Evolutionary conservation across 2,329 filamentous ascomycete genomes (phyloP).

Genomic region (Apiospora marii): DNA sequence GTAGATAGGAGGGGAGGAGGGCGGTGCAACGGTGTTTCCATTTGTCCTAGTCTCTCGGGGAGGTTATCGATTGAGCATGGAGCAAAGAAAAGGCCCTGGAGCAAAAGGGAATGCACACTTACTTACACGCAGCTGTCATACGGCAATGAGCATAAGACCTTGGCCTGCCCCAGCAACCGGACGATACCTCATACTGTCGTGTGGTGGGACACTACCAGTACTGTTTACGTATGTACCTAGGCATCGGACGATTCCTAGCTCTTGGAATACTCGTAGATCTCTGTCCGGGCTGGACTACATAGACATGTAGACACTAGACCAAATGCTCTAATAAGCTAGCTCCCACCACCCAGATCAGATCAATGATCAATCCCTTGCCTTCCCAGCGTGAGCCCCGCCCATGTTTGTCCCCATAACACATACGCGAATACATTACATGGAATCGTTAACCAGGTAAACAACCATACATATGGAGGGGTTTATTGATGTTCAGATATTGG

Average conservation of each 20-base stretch:
- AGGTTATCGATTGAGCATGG: not conserved
- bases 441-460: not conserved
- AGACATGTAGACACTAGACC: not conserved
- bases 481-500: not conserved
- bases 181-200: not conserved
- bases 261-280: not conserved
- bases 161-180: not conserved
- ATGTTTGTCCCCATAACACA: slow-evolving; percentile 3
- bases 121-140: not conserved
- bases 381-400: slow-evolving; percentile 3
- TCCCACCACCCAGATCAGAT: slow-evolving; percentile 16
- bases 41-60: not conserved
- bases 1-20: slow-evolving; percentile 4
- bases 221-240: not conserved
- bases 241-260: not conserved
- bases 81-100: not conserved
- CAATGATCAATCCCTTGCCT: slow-evolving; percentile 17
- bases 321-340: not conserved
- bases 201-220: not conserved
- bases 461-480: not conserved
- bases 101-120: not conserved
- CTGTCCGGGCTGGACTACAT: not conserved
- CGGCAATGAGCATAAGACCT: not conserved
- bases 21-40: slow-evolving; percentile 10
- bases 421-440: not conserved